Evolutionary conservation across 2,329 filamentous ascomycete species (phyloP).

Genomic region (Nigrograna mackinnonii): DNA sequence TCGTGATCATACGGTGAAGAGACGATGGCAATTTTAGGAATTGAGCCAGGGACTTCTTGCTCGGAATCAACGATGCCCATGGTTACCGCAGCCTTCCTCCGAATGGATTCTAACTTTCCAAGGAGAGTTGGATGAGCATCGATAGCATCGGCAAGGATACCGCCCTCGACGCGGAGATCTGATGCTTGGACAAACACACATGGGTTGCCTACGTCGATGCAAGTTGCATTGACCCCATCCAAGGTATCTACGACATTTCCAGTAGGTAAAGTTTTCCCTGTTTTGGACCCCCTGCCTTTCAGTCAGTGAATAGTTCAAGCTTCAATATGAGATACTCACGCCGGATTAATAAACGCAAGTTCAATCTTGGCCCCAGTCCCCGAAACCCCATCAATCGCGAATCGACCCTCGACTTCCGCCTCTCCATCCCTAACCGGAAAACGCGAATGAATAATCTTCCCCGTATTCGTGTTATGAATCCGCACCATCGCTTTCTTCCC

Average conservation of each 20-base stretch:
- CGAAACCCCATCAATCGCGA: slow-evolving; percentile 61
- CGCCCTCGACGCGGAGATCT: slow-evolving; percentile 51
- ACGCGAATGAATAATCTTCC: slow-evolving; percentile 60
- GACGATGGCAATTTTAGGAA: slow-evolving; percentile 64
- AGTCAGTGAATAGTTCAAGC: neutral
- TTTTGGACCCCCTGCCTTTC: slow-evolving; percentile 55
- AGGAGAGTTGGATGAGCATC: slow-evolving; percentile 52
- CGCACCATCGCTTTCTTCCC: slow-evolving; percentile 43
- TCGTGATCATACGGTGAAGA: slow-evolving; percentile 34
- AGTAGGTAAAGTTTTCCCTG: slow-evolving; percentile 45
- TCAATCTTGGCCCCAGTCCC: slow-evolving; percentile 58
- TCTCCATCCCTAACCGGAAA: slow-evolving; percentile 52
- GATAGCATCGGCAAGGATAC: slow-evolving; percentile 56
- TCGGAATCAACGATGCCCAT: slow-evolving; percentile 59
- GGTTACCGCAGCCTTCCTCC: slow-evolving; percentile 45
- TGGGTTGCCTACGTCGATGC: slow-evolving; percentile 65
- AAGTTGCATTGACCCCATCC: slow-evolving; percentile 48
- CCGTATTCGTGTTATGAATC: slow-evolving; percentile 70
- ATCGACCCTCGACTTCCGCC: slow-evolving; percentile 39
- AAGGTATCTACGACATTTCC: slow-evolving; percentile 3
- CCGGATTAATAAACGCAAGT: slow-evolving; percentile 62
- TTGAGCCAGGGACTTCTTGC: slow-evolving; percentile 52
- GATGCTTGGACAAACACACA: slow-evolving; percentile 61
- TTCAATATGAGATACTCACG: neutral
- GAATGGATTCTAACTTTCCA: slow-evolving; percentile 57